Percentiles rank a stretch among this genome's conserved stretches.
These are phyloP conservation scores for Ambrosiella beaveri DNA, from an alignment of 2,329 filamentous ascomycete genomes.

Conservation along the genomic window DNA sequence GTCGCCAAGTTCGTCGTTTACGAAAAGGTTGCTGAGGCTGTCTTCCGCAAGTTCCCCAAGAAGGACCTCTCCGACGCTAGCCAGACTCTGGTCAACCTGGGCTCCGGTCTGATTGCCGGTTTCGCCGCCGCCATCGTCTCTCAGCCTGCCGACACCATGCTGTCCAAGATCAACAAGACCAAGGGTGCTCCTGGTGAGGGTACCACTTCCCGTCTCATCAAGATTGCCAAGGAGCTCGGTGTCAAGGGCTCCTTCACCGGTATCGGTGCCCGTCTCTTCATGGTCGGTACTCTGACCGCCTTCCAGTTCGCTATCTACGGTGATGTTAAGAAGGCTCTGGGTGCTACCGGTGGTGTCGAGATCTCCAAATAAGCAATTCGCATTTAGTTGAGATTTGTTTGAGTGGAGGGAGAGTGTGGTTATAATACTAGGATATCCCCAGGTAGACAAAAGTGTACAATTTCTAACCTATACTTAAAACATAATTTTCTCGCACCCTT, in stretches of 20 bases:
- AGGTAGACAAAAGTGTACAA: conserved; percentile 14
- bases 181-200: conserved; percentile 74
- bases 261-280: conserved; percentile 53
- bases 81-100: conserved; percentile 70
- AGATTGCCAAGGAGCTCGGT: conserved; percentile 77
- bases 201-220: conserved; percentile 62
- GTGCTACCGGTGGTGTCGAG: conserved; percentile 61
- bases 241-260: conserved; percentile 60
- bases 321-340: conserved; percentile 50
- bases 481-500: neutral
- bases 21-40: conserved; percentile 67
- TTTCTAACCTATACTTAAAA: conserved; percentile 3
- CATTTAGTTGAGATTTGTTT: neutral
- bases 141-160: conserved; percentile 85
- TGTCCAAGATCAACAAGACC: conserved; percentile 93
- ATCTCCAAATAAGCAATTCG: conserved; percentile 31
- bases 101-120: conserved; percentile 28
- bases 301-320: conserved; percentile 86
- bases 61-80: conserved; percentile 44
- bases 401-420: conserved; percentile 6
- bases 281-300: conserved; percentile 55
- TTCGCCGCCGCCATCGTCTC: conserved; percentile 77
- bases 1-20: conserved; percentile 92
- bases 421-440: conserved; percentile 14
- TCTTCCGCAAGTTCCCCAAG: conserved; percentile 58